Evolutionary conservation across 257 asterid species (phyloP), one percentile per base, ranked within the genome.

Genomic region (Galeopsis tetrahit): DNA sequence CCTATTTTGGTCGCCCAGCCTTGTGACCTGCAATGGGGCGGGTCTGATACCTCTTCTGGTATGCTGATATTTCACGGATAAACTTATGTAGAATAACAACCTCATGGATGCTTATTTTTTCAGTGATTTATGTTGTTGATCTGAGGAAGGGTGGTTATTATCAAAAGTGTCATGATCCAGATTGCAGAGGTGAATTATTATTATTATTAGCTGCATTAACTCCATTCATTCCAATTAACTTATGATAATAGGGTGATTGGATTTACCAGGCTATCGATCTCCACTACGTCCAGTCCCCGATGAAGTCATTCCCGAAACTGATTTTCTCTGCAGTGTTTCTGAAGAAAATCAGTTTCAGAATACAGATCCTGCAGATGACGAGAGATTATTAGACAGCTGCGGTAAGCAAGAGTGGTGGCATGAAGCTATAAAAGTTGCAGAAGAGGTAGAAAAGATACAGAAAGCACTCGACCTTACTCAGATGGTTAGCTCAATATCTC

Each of bases 141-240:
- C 82, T 93, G 68, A 85, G 87, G 83, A 88, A 87, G 88, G 89
- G 81, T 17, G 87, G 55, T 83, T 93, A 89, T 81, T 91, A 93
- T 73, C 97, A 93, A 78, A 93, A 93, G 84, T 93, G 98, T 63
- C 90, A 94, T 28, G 98, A 94, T 82, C 98, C 97, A 73, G 98
- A 94, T 69, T 94, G 97, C 87, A 83, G 87, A 89, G 98, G 98
- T 93, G 75, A 73, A 49, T 35, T 67, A 42, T 49, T 35, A 33
- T 15, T 21, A 21, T 21, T 21, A 21, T 21, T 21, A 21, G 28
- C 13, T 5, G 49, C 14, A 14, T 68, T 1, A 14, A 31, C 40
- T 43, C 49, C 28, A 21, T 21, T 21, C 1, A 21, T 21, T 66
- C 58, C 70, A 58, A 51, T 61, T 39, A 40, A 75, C 40, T 44